Percentiles rank a stretch among this genome's conserved stretches.
Evolutionary conservation across 305 asterid species (phyloP).

Genomic region (Solanum aculeatissimum): DNA sequence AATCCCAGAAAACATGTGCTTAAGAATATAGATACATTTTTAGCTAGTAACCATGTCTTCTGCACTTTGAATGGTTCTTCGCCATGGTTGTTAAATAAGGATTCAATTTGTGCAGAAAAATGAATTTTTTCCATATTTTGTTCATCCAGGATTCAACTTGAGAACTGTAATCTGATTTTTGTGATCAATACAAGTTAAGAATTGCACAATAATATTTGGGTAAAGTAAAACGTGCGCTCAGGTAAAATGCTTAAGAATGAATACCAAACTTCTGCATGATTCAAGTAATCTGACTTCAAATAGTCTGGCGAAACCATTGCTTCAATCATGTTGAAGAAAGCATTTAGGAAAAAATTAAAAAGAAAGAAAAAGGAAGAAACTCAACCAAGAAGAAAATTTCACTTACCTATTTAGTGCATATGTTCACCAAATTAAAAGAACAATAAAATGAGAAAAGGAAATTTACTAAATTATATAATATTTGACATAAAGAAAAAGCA

Average conservation of each 20-base stretch:
- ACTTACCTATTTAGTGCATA: not conserved
- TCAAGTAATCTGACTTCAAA: not conserved
- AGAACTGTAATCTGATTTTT: not conserved
- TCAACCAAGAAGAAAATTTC: not conserved
- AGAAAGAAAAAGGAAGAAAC: not conserved
- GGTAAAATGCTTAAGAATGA: not conserved
- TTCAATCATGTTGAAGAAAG: not conserved
- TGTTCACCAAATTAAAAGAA: not conserved
- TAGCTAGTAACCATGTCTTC: not conserved
- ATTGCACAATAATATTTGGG: not conserved
- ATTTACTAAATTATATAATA: too few relatives aligned
- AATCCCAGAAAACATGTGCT: not conserved
- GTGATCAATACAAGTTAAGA: not conserved
- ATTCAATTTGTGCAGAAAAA: not conserved
- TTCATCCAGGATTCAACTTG: not conserved
- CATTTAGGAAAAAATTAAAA: too few relatives aligned
- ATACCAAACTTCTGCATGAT: not conserved
- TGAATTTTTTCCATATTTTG: not conserved
- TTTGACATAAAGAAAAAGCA: not conserved
- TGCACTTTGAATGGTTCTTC: not conserved
- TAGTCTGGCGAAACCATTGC: not conserved
- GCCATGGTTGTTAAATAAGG: not conserved
- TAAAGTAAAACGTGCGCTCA: not conserved
- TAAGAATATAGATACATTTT: not conserved
- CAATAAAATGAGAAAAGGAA: not conserved